Conservation (phyloP, 2,329 filamentous ascomycete genomes). For the Trichophyton verrucosum region DNA sequence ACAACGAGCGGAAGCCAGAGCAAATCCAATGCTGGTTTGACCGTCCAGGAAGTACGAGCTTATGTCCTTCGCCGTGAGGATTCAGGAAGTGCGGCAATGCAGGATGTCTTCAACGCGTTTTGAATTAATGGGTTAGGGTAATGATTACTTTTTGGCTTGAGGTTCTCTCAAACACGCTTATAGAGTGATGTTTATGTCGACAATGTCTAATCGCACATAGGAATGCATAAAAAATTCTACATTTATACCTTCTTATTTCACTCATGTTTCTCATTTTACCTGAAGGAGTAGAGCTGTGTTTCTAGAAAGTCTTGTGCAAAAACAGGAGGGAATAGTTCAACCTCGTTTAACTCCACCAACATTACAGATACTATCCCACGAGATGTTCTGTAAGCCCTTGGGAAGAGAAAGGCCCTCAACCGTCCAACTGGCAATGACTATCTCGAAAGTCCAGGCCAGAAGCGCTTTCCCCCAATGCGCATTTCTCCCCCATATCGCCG, state of each 20-base stretch:
- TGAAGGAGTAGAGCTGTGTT: not conserved
- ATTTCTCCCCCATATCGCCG: constrained; percentile 16
- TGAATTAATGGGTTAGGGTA: constrained; percentile 19
- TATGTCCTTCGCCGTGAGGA: constrained; percentile 83
- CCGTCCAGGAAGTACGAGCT: constrained; percentile 50
- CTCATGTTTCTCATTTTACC: not conserved
- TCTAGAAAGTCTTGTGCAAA: not conserved
- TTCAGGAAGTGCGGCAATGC: constrained; percentile 64
- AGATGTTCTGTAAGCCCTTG: constrained; percentile 14
- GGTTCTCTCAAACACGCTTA: not conserved
- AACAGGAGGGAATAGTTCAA: not conserved
- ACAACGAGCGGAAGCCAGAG: constrained; percentile 31
- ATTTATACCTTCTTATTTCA: not conserved
- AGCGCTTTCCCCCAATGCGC: constrained; percentile 17
- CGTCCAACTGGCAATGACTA: constrained; percentile 19
- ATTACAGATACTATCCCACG: constrained; percentile 14
- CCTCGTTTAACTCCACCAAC: constrained; percentile 7
- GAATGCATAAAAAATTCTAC: not conserved
- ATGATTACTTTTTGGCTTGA: not conserved
- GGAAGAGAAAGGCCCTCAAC: constrained; percentile 18
- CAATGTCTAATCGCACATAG: not conserved
- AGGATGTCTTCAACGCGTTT: constrained; percentile 62
- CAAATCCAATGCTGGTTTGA: constrained; percentile 44
- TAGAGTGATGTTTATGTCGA: not conserved
- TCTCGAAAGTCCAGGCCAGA: constrained; percentile 20